Evolutionary conservation across 225 moss, liverwort and hornwort genomes (phyloP).

Genomic region (Neckera pumila): DNA sequence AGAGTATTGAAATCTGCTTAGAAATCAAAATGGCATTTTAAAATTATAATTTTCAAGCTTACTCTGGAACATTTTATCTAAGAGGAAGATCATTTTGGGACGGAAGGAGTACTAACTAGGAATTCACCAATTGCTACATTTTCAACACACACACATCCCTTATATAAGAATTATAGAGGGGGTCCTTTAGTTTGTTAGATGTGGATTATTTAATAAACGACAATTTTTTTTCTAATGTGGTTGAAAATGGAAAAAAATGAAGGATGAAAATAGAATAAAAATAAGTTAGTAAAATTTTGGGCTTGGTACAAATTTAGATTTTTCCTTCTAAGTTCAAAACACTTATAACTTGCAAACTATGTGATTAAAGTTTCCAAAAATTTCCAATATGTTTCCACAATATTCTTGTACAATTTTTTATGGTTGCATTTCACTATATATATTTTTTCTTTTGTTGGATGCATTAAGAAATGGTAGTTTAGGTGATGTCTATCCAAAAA

Average conservation of each 20-base stretch:
- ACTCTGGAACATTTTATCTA: too few species aligned
- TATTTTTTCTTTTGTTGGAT: not conserved
- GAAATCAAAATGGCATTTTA: too few species aligned
- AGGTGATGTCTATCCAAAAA: too few species aligned
- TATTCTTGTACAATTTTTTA: not conserved
- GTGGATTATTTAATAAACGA: not conserved
- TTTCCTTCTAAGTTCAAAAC: not conserved
- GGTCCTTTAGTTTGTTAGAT: not conserved
- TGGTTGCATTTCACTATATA: not conserved
- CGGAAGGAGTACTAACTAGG: too few species aligned
- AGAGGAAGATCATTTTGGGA: too few species aligned
- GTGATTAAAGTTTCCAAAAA: too few species aligned
- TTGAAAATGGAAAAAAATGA: rapidly evolving
- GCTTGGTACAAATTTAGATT: too few species aligned
- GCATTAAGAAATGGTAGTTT: not conserved
- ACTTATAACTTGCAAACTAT: not conserved
- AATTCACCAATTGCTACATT: not conserved
- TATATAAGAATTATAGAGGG: not conserved
- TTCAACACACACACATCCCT: too few species aligned
- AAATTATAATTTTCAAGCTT: too few species aligned
- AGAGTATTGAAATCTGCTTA: too few species aligned
- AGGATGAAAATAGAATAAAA: not conserved
- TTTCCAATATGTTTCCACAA: rapidly evolving
- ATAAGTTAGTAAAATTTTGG: not conserved
- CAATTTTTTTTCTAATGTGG: not conserved